phyloP scores from a whole-genome alignment of 2,329 filamentous ascomycete species.

The Ceratocystis ficicola region DNA sequence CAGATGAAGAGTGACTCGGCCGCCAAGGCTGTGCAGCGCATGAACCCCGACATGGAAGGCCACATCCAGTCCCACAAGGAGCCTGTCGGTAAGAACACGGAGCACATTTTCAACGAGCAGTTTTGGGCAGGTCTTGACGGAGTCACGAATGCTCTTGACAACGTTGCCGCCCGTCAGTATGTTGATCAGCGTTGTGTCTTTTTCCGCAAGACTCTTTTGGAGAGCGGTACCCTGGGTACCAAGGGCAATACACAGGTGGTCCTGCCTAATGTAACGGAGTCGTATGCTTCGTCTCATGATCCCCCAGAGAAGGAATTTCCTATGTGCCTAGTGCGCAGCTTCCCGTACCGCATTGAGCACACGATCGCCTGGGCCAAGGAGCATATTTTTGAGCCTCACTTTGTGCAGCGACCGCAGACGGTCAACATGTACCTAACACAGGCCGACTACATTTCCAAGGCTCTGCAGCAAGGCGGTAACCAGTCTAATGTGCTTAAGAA shows the following conservation, averaged over 20 bases:
- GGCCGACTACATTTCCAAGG: constrained; percentile 75
- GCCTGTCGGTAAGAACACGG: constrained; percentile 80
- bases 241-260: constrained; percentile 98
- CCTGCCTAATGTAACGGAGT: constrained; percentile 81
- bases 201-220: constrained; percentile 91
- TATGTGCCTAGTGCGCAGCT: constrained; percentile 94
- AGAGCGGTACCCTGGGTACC: constrained; percentile 95
- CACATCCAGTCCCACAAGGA: constrained; percentile 82
- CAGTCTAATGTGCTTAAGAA: constrained; percentile 89
- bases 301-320: constrained; percentile 97
- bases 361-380: constrained; percentile 98
- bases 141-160: constrained; percentile 94
- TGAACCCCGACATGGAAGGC: constrained; percentile 85
- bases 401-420: constrained; percentile 84
- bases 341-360: constrained; percentile 97
- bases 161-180: constrained; percentile 91
- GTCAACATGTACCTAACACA: constrained; percentile 90
- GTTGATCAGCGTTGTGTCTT: constrained; percentile 94
- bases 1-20: constrained; percentile 95
- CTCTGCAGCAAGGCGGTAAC: constrained; percentile 84
- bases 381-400: constrained; percentile 77
- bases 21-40: constrained; percentile 73
- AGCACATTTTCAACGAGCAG: constrained; percentile 83
- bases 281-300: constrained; percentile 89
- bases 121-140: constrained; percentile 85